A percentile compares a stretch with the other conserved stretches of the same genome.
These are phyloP conservation scores for Apostasia ramifera DNA, from an alignment of 106 monocot genomes.

Conservation along the genomic window DNA sequence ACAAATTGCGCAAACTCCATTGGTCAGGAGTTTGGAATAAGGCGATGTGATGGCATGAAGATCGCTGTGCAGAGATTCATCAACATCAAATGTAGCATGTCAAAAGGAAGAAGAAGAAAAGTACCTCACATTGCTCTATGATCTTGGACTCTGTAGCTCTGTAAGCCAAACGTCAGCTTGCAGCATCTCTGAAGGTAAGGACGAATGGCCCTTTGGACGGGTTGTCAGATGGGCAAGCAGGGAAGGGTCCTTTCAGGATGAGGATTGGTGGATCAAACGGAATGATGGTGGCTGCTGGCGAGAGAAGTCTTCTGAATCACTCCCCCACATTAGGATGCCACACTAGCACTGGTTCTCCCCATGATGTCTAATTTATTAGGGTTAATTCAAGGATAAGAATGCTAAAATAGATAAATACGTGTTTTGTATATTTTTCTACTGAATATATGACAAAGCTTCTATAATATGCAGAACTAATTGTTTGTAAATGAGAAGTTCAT, in stretches of 20 bases:
- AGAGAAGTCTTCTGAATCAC: conserved; percentile 40
- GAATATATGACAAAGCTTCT: no score
- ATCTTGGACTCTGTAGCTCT: conserved; percentile 52
- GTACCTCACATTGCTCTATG: conserved; percentile 71
- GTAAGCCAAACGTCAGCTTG: conserved; percentile 51
- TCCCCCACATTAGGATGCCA: no score
- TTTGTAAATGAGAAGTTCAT: no score
- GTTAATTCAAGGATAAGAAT: no score
- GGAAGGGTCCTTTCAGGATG: conserved; percentile 52
- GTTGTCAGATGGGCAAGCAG: conserved; percentile 32
- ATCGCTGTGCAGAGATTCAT: background rate
- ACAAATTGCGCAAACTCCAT: no score
- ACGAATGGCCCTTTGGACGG: conserved; percentile 52
- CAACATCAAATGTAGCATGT: background rate
- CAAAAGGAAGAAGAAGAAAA: background rate
- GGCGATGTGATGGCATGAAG: no score
- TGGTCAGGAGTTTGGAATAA: no score
- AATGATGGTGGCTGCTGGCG: conserved; percentile 58
- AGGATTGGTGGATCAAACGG: conserved; percentile 66
- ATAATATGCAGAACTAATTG: no score
- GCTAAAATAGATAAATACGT: no score
- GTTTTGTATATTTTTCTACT: no score
- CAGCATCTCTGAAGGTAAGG: conserved; percentile 61
- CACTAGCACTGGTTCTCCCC: no score
- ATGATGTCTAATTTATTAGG: no score